A percentile compares a stretch with the other conserved stretches of the same genome.
Conservation (phyloP, 1,139 yeast species). For the Yamadazyma oceani region DNA sequence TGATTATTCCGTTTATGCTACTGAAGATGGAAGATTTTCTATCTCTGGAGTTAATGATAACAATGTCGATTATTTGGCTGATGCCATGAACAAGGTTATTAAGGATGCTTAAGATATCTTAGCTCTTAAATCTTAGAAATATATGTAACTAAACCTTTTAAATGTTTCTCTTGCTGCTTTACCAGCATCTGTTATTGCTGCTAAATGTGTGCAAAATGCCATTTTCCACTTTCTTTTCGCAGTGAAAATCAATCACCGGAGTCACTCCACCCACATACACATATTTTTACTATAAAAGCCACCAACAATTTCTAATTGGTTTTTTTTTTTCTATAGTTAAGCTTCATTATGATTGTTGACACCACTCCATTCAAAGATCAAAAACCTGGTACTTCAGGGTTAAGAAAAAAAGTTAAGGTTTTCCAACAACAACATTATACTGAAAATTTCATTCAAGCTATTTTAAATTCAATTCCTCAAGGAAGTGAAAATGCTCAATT, state of each 20-base stretch:
- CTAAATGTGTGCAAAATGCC: too few species aligned
- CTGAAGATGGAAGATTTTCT: constrained; percentile 88
- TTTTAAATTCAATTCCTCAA: constrained; percentile 85
- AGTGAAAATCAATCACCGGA: too few species aligned
- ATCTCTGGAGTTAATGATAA: constrained; percentile 82
- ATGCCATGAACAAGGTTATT: constrained; percentile 64
- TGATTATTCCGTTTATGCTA: constrained; percentile 78
- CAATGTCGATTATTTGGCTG: constrained; percentile 82
- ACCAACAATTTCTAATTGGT: constrained; percentile 15
- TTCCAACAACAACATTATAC: constrained; percentile 82
- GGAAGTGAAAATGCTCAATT: constrained; percentile 73
- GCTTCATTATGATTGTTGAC: constrained; percentile 28
- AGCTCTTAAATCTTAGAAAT: too few species aligned
- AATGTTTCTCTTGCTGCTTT: too few species aligned
- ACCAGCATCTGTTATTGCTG: too few species aligned
- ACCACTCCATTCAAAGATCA: constrained; percentile 89
- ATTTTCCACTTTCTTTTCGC: too few species aligned
- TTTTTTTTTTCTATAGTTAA: too few species aligned
- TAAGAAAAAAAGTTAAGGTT: constrained; percentile 85
- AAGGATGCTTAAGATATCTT: constrained; percentile 16
- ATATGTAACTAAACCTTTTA: too few species aligned
- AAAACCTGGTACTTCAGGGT: constrained; percentile 97
- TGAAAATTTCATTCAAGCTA: constrained; percentile 90
- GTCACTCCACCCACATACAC: too few species aligned
- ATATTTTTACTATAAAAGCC: too few species aligned